Evolutionary conservation across 2,329 filamentous ascomycete genomes (phyloP), one percentile per base, ranked within the genome.

Genomic region (Cladobotryum mycophilum): DNA sequence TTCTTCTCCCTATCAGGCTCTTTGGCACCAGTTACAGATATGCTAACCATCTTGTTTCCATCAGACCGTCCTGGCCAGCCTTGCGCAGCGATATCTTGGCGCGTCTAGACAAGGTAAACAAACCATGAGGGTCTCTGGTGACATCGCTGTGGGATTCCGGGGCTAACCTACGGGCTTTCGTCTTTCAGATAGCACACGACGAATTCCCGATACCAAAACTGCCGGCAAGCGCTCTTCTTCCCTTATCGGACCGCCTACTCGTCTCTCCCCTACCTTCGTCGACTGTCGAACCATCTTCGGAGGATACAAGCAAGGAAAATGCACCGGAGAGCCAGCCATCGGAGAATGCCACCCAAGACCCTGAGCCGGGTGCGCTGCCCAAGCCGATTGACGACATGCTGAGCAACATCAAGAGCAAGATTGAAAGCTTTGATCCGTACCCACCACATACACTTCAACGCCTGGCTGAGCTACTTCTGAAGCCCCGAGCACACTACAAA

Each of bases 381-480:
- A 75, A 76, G 7, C 82, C 84, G 55, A 74, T 92, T 45, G 70
- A 76, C 51, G 75, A 77, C 48, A 80, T 89, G 63, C 70, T 89
- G 43, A 65, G 69, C 53, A 80, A 80, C 51, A 84, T 89, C 56
- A 76, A 70, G 37, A 67, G 69, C 5, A 82, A 84, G 14, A 74
- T 96, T 45, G 75, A 74, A 3, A 80, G 79, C 57, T 99, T 99
- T 68, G 65, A 80, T 18, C 73, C 75, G 3, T 80, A 87, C 59
- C 92, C 93, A 1, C 93, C 93, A 0, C 89, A 97, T 66, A 97
- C 93, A 3, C 80, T 96, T 55, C 93, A 99, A 70, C 86, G 93
- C 37, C 79, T 99, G 18, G 83, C 90, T 18, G 93, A 99, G 73
- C 84, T 97, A 30, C 74, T 96, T 4, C 75, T 95, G 35, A 70